phyloP scores from a whole-genome alignment of 768 basidiomycete species.

The Boletus pseudopeckii region DNA sequence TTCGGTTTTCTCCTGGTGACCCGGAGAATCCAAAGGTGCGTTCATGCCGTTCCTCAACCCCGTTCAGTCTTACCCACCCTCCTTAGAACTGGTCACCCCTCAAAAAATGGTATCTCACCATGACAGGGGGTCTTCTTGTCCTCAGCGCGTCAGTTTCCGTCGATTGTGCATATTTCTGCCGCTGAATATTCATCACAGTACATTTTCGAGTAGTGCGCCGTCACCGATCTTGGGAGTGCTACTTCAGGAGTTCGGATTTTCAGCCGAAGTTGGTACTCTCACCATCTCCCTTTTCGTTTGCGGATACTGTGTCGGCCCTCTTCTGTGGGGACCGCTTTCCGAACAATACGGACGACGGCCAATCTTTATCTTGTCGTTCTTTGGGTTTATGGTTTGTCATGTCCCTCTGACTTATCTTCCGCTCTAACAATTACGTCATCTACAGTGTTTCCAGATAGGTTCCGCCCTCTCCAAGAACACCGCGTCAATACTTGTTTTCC shows the following conservation, averaged over 20 bases:
- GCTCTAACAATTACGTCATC: background rate
- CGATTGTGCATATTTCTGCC: background rate
- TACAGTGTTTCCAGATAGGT: constrained; percentile 58
- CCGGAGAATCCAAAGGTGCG: constrained; percentile 46
- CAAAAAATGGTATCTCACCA: constrained; percentile 51
- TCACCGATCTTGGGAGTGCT: constrained; percentile 46
- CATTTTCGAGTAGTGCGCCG: constrained; percentile 61
- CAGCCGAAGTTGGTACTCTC: constrained; percentile 48
- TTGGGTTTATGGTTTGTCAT: constrained; percentile 48
- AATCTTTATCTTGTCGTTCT: constrained; percentile 53
- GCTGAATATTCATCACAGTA: constrained; percentile 34
- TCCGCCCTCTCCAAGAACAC: constrained; percentile 61
- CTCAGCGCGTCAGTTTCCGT: constrained; percentile 47
- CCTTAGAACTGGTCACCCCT: constrained; percentile 47
- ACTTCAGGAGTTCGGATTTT: constrained; percentile 46
- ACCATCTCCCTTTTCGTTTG: constrained; percentile 61
- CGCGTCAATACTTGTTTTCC: constrained; percentile 59
- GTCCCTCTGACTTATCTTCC: background rate
- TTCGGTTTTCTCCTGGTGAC: constrained; percentile 36
- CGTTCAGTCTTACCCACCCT: constrained; percentile 1
- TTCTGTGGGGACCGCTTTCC: constrained; percentile 57
- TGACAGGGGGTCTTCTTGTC: constrained; percentile 46
- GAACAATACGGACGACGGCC: constrained; percentile 58
- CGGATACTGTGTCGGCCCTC: constrained; percentile 66
- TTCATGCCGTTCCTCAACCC: background rate